Conservation (phyloP, 106 monocot genomes). For the Dendrobium officinale region DNA sequence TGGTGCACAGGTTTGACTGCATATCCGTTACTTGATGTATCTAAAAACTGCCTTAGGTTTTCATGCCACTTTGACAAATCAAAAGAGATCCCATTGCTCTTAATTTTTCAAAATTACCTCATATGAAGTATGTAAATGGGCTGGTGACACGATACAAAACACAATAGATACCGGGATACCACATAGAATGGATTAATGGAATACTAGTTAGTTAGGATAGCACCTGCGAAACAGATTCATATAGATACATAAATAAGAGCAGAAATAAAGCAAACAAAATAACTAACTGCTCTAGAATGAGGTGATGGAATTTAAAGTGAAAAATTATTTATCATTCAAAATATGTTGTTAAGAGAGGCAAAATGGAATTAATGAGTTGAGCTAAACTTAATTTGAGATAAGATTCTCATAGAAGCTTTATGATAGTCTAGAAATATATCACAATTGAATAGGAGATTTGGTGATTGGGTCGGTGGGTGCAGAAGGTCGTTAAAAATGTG, state of each 20-base stretch:
- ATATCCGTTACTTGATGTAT: background rate
- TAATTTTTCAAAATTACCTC: background rate
- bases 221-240: background rate
- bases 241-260: background rate
- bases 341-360: too few species aligned
- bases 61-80: background rate
- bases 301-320: too few species aligned
- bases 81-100: background rate
- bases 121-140: background rate
- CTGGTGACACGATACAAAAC: background rate
- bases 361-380: too few species aligned
- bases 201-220: background rate
- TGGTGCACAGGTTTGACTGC: conserved; percentile 64
- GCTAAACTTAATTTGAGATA: too few species aligned
- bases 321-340: too few species aligned
- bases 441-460: too few species aligned
- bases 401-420: too few species aligned
- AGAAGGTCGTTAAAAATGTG: too few species aligned
- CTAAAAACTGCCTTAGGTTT: background rate
- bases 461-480: too few species aligned
- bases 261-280: background rate
- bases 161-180: background rate
- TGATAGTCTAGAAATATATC: too few species aligned
- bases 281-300: background rate
- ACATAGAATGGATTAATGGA: background rate